phyloP scores from a whole-genome alignment of 163 green algal genomes.

The Prototheca stagnorum region DNA sequence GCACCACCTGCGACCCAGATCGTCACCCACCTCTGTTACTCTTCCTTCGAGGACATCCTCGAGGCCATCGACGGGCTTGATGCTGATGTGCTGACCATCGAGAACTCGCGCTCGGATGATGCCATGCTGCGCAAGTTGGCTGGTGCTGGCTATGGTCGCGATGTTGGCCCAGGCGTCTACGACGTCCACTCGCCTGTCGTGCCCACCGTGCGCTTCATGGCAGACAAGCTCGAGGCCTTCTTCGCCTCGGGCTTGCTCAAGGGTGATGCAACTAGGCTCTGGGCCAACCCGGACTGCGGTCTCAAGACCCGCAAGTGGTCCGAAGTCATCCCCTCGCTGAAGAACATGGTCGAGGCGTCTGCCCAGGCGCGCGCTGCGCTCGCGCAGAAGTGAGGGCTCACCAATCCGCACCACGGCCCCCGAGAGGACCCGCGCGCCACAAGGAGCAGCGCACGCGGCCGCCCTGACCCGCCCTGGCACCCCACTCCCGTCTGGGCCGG shows the following conservation, averaged over 20 bases:
- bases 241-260: constrained; percentile 33
- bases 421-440: too few relatives aligned
- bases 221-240: constrained; percentile 16
- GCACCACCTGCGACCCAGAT: constrained; percentile 48
- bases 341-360: constrained; percentile 94
- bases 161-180: constrained; percentile 75
- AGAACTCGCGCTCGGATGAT: constrained; percentile 66
- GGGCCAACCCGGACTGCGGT: constrained; percentile 81
- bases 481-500: too few relatives aligned
- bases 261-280: constrained; percentile 38
- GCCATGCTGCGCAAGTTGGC: constrained; percentile 60
- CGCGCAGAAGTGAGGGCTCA: too few relatives aligned
- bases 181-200: constrained; percentile 81
- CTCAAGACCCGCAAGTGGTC: constrained; percentile 70
- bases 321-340: constrained; percentile 58
- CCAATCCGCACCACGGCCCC: too few relatives aligned
- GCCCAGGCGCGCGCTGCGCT: too few relatives aligned
- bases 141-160: constrained; percentile 46
- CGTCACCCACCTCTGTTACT: constrained; percentile 91
- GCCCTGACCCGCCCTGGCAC: too few relatives aligned
- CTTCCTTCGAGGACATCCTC: constrained; percentile 76
- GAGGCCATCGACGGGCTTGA: constrained; percentile 64
- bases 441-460: too few relatives aligned
- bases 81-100: constrained; percentile 84
- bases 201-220: constrained; percentile 23